A percentile compares a stretch with the other conserved stretches of the same genome.
These are phyloP conservation scores for Calonectria leucothoes DNA, from an alignment of 2,329 filamentous ascomycete genomes.

Conservation along the genomic window DNA sequence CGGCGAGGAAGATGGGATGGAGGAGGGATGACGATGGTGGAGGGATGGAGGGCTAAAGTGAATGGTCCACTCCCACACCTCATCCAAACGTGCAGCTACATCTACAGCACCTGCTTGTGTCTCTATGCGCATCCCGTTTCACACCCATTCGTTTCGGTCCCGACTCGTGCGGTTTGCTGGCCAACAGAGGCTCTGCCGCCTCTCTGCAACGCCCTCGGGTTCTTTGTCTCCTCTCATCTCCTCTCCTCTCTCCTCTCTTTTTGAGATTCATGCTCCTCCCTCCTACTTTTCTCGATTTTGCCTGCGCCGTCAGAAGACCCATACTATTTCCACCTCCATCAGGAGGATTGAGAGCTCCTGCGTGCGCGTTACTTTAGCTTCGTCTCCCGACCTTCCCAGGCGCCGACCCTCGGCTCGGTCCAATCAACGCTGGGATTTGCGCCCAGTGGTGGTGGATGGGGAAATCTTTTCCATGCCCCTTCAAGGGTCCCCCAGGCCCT, in stretches of 20 bases:
- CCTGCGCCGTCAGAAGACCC: neutral
- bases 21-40: too few species aligned
- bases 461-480: constrained; percentile 26
- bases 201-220: neutral
- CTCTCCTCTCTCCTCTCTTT: neutral
- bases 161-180: constrained; percentile 1
- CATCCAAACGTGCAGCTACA: neutral
- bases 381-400: constrained; percentile 25
- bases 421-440: constrained; percentile 34
- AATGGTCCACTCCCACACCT: neutral
- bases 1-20: neutral
- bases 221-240: neutral
- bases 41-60: neutral
- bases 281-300: neutral
- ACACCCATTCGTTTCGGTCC: constrained; percentile 8
- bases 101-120: constrained; percentile 1
- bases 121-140: constrained; percentile 5
- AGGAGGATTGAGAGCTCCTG: neutral
- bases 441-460: constrained; percentile 37
- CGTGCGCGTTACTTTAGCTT: constrained; percentile 9
- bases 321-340: neutral
- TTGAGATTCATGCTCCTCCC: neutral
- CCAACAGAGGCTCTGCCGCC: neutral
- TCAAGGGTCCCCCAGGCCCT: neutral
- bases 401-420: constrained; percentile 27